Percentiles rank a stretch among this genome's conserved stretches.
These are phyloP conservation scores for Stromatinia cepivora DNA, from an alignment of 2,329 filamentous ascomycete genomes.

Conservation along the genomic window DNA sequence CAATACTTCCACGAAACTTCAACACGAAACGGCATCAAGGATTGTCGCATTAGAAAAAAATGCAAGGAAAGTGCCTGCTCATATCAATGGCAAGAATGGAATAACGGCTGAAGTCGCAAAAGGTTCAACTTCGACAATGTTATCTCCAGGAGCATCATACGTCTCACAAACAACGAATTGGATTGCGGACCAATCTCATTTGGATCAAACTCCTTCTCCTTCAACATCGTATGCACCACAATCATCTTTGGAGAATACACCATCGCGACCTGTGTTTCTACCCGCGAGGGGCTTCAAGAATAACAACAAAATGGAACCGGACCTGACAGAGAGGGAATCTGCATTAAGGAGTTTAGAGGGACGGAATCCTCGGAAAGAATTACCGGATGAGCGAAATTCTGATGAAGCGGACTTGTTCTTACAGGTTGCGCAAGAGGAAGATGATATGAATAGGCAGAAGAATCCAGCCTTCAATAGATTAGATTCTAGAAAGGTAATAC, in stretches of 20 bases:
- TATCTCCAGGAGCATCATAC: conserved; percentile 32
- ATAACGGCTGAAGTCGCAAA: conserved; percentile 23
- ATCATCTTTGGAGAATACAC: conserved; percentile 24
- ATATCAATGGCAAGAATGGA: conserved; percentile 27
- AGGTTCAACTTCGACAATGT: conserved; percentile 36
- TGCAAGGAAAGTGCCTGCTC: conserved; percentile 24
- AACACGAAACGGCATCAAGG: conserved; percentile 8
- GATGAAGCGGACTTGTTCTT: conserved; percentile 41
- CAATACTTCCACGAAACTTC: neutral
- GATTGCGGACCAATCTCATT: conserved; percentile 36
- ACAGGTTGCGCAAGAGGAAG: conserved; percentile 39
- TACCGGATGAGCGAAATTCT: conserved; percentile 37
- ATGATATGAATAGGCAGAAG: conserved; percentile 28
- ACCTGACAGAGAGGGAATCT: conserved; percentile 24
- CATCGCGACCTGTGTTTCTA: conserved; percentile 33
- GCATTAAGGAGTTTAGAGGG: conserved; percentile 37
- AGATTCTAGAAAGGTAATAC: conserved; percentile 35
- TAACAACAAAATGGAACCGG: conserved; percentile 33
- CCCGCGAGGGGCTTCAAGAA: conserved; percentile 39
- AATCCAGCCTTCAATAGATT: conserved; percentile 27
- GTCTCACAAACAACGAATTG: conserved; percentile 35
- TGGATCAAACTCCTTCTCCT: conserved; percentile 14
- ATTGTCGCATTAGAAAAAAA: conserved; percentile 11
- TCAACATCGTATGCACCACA: conserved; percentile 17
- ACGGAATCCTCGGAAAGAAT: conserved; percentile 25